phyloP scores from a whole-genome alignment of 176 grass and related monocot species.

The Tuctoria greenei region DNA sequence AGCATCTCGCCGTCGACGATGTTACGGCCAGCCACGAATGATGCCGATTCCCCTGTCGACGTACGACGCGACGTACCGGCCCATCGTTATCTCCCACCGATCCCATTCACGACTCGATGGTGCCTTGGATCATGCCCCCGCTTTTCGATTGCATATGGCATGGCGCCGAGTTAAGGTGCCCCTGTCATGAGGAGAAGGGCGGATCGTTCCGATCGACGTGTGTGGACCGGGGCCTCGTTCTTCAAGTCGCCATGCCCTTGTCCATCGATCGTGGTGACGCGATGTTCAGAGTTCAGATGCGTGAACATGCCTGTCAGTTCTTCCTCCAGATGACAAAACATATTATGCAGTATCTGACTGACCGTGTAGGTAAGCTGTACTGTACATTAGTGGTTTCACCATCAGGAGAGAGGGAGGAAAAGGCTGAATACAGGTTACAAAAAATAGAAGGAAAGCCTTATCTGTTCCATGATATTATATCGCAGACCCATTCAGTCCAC shows the following conservation, averaged over 20 bases:
- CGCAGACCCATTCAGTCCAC: neutral
- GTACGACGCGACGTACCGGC: neutral
- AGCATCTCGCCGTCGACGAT: conserved; percentile 22
- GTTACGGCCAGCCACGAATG: conserved; percentile 23
- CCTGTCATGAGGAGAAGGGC: conserved; percentile 22
- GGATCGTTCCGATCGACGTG: conserved; percentile 9
- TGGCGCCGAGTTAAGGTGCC: neutral
- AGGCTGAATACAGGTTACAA: neutral
- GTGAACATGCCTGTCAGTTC: neutral
- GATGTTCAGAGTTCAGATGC: neutral
- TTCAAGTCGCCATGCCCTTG: neutral
- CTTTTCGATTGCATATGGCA: neutral
- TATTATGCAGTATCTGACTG: neutral
- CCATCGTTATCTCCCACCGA: neutral
- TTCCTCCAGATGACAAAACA: neutral
- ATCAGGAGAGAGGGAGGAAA: neutral
- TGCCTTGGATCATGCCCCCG: neutral
- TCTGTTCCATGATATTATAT: neutral
- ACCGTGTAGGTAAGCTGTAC: neutral
- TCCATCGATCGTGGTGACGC: neutral
- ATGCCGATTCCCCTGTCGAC: neutral
- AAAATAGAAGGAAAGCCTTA: neutral
- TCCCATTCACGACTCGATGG: conserved; percentile 24
- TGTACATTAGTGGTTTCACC: neutral
- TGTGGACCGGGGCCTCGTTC: neutral